Evolutionary conservation across 176 grass and related monocot genomes (phyloP).

Genomic region (Alloteropsis semialata): DNA sequence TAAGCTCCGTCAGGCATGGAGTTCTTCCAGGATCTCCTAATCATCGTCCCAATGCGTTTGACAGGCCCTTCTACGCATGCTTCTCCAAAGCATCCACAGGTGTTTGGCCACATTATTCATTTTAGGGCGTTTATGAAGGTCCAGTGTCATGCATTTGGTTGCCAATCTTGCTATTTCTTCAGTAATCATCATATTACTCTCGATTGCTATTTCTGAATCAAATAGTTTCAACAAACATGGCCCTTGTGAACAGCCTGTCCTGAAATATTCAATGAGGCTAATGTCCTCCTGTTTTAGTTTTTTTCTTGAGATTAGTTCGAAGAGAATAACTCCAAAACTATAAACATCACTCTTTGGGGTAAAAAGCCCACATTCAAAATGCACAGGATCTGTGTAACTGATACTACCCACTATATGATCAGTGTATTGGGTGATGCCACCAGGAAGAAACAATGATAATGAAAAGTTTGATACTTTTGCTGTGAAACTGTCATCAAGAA

Average conservation of each 20-base stretch:
- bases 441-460: constrained; percentile 6
- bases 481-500: no score
- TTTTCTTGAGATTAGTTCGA: constrained; percentile 18
- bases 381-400: no score
- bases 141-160: neutral
- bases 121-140: neutral
- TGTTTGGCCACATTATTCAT: neutral
- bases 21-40: no score
- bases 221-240: neutral
- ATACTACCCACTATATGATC: neutral
- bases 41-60: no score
- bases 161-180: neutral
- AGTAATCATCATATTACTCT: neutral
- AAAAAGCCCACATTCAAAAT: neutral
- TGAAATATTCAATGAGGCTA: neutral
- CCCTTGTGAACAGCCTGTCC: neutral
- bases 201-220: neutral
- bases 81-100: neutral
- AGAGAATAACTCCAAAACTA: constrained; percentile 11
- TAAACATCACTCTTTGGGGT: neutral
- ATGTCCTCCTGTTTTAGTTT: neutral
- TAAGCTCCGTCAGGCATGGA: no score
- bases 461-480: no score
- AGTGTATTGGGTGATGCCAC: constrained; percentile 7
- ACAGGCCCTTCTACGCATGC: no score